Percentiles rank a stretch among this genome's conserved stretches.
phyloP scores from a whole-genome alignment of 768 basidiomycete species.

The Cystofilobasidium bisporidii region DNA sequence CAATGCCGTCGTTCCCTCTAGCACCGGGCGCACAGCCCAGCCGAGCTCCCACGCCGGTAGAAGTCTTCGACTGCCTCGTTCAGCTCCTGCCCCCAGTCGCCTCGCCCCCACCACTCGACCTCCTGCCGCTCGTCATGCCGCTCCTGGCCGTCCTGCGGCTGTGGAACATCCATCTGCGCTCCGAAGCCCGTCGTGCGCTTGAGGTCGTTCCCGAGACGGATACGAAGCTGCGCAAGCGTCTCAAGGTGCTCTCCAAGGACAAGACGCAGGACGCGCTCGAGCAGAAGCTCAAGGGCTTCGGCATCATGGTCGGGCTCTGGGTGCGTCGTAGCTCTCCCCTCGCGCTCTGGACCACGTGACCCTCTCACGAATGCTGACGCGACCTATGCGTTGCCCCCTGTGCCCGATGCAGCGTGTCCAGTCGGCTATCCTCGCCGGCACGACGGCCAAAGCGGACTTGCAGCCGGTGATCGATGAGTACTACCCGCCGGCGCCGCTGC shows the following conservation, averaged over 20 bases:
- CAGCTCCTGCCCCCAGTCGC: slow-evolving; percentile 6
- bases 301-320: slow-evolving; percentile 5
- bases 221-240: background rate
- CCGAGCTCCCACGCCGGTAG: background rate
- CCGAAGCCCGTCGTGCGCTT: background rate
- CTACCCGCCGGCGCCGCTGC: background rate
- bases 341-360: no score
- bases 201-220: background rate
- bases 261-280: slow-evolving; percentile 1
- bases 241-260: background rate
- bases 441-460: background rate
- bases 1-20: background rate
- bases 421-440: background rate
- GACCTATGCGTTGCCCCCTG: no score
- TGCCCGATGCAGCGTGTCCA: background rate
- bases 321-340: background rate
- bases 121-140: background rate
- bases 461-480: background rate
- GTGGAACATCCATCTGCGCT: slow-evolving; percentile 1
- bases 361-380: no score
- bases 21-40: background rate
- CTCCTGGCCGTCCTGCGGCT: background rate
- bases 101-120: background rate
- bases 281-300: background rate
- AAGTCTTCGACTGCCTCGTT: background rate